Base-by-base conservation (phyloP, 768 basidiomycete species). In the Kondoa malvinella region DNA sequence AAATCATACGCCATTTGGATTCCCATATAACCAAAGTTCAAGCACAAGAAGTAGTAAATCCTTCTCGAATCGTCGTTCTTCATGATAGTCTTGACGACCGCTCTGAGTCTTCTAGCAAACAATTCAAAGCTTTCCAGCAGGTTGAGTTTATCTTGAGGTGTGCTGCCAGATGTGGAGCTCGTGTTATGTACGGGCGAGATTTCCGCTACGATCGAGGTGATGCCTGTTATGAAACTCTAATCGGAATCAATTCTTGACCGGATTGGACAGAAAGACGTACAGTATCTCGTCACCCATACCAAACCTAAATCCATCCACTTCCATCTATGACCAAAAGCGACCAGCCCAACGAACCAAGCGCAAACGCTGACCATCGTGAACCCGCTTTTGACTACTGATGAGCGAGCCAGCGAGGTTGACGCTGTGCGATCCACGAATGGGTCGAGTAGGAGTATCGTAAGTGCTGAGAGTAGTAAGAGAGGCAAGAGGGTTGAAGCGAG, bases 11-110 rank as follows among this genome's bases (percentile, higher is more conserved):
- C 73, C 89, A 96, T 90, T 78, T 99, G 95, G 14, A 99, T 85
- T 56, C 88, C 81, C 95, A 99, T 97, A 78, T 90, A 99, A 71
- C 84, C 86, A 78, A 97, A 80, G 77, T 99, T 99, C 61, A 99
- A 80, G 77, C 92, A 82, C 63, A 97, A 80, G 78, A 99, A 99
- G 78, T 94, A 96, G 77, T 92, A 96, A 68, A 99, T 97, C 77
- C 88, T 88, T 73, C 91, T 83, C 25, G 90, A 92, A 76, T 97
- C 92, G 1, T 86, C 84, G 72, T 94, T 94, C 25, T 87, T 85
- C 40, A 97, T 81, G 67, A 99, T 89, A 14, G 88, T 86, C 75
- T 94, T 92, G 65, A 96, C 79, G 76, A 95, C 91, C 15, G 78
- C 74, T 57, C 78, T 76, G 71, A 71, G 57, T 34, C 68, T 75